A percentile compares a stretch with the other conserved stretches of the same genome.
phyloP scores from a whole-genome alignment of 78 protist genomes.

The Anaeramoeba ignava region DNA sequence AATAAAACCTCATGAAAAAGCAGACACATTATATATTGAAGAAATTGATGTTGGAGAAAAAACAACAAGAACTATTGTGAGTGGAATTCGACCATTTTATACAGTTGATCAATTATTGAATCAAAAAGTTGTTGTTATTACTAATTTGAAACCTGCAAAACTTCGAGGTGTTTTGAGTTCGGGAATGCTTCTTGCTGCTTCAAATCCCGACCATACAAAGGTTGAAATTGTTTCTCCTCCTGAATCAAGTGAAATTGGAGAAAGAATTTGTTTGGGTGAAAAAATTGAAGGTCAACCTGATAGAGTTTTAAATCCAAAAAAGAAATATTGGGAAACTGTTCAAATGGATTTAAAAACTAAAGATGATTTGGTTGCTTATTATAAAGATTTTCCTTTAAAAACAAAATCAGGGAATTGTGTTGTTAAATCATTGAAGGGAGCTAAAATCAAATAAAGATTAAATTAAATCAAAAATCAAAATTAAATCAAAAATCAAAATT shows the following conservation, averaged over 20 bases:
- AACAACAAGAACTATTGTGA: slow-evolving; percentile 43
- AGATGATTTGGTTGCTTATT: slow-evolving; percentile 27
- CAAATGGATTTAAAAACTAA: slow-evolving; percentile 22
- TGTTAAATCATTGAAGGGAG: no score
- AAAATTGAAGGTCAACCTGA: slow-evolving; percentile 47
- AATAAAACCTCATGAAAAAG: slow-evolving; percentile 40
- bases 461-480: no score
- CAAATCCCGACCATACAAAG: slow-evolving; percentile 25
- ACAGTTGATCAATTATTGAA: slow-evolving; percentile 31
- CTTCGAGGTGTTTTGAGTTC: slow-evolving; percentile 43
- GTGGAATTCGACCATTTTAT: slow-evolving; percentile 50
- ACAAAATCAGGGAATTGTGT: slow-evolving; percentile 39
- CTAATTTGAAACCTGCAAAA: slow-evolving; percentile 52
- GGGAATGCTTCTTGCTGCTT: slow-evolving; percentile 69
- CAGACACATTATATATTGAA: slow-evolving; percentile 63
- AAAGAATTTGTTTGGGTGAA: slow-evolving; percentile 29
- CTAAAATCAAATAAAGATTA: no score
- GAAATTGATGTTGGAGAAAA: slow-evolving; percentile 63
- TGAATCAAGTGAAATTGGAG: slow-evolving; percentile 29
- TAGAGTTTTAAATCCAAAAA: slow-evolving; percentile 28
- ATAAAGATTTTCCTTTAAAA: slow-evolving; percentile 32
- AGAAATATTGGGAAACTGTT: slow-evolving; percentile 28
- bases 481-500: no score
- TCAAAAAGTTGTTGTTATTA: slow-evolving; percentile 48
- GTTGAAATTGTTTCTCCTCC: slow-evolving; percentile 37